phyloP scores from a whole-genome alignment of 768 basidiomycete species.

The Russula vinacea region DNA sequence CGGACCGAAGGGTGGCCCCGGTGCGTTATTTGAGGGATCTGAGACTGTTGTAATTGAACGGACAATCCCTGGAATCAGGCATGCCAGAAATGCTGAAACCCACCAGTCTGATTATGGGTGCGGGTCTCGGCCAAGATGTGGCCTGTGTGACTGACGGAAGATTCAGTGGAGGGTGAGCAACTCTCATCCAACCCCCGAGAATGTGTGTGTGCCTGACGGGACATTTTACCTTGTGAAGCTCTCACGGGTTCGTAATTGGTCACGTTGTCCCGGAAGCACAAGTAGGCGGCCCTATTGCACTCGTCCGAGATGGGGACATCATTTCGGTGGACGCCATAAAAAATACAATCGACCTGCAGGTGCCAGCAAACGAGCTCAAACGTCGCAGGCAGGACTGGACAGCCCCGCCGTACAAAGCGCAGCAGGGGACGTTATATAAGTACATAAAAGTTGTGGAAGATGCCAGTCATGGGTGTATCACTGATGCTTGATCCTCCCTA shows the following conservation, averaged over 20 bases:
- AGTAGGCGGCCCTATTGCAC: slow-evolving; percentile 88
- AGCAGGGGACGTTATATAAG: slow-evolving; percentile 82
- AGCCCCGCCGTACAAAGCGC: slow-evolving; percentile 80
- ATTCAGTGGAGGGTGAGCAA: slow-evolving; percentile 91
- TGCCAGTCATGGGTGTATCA: slow-evolving; percentile 90
- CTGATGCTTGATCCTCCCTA: slow-evolving; percentile 57
- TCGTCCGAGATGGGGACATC: slow-evolving; percentile 82
- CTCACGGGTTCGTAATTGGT: slow-evolving; percentile 94
- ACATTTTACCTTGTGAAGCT: slow-evolving; percentile 46
- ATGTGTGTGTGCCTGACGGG: slow-evolving; percentile 8
- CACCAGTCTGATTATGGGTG: slow-evolving; percentile 97
- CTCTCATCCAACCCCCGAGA: background rate
- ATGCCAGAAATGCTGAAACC: slow-evolving; percentile 99
- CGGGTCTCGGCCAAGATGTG: slow-evolving; percentile 92
- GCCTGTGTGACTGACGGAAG: slow-evolving; percentile 97
- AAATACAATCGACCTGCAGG: slow-evolving; percentile 76
- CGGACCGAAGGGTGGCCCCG: slow-evolving; percentile 95
- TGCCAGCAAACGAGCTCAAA: slow-evolving; percentile 77
- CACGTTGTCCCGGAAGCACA: slow-evolving; percentile 97
- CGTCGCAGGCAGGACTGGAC: slow-evolving; percentile 69
- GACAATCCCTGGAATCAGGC: slow-evolving; percentile 45
- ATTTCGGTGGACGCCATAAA: slow-evolving; percentile 86
- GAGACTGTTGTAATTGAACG: background rate
- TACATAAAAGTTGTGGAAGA: slow-evolving; percentile 86
- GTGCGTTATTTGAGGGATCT: slow-evolving; percentile 43